Evolutionary conservation across 2,329 filamentous ascomycete genomes (phyloP), one percentile per base, ranked within the genome.

Genomic region (Tolypocladium capitatum): DNA sequence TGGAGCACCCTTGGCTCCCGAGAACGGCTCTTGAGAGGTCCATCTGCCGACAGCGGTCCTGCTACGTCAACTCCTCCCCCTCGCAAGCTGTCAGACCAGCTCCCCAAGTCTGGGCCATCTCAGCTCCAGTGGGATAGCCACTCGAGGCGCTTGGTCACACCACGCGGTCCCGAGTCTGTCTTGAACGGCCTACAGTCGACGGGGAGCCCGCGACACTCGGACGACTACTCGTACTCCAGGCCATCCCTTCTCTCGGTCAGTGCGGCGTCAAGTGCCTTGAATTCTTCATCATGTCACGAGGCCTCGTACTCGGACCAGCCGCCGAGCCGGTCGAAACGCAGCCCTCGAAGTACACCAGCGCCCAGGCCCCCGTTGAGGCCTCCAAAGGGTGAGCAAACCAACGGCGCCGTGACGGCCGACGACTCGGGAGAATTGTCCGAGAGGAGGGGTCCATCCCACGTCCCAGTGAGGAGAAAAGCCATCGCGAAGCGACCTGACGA

Each of bases 251-350:
- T 78, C 3, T 78, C 76, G 7, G 58, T 79, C 13, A 76, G 72
- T 45, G 76, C 76, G 38, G 76, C 76, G 16, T 76, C 75, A 6
- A 79, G 73, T 54, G 76, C 76, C 7, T 53, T 79, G 5, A 71
- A 62, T 38, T 63, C 68, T 10, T 56, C 56, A 7, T 56, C 57
- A 5, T 49, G 54, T 35, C 58, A 60, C 45, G 61, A 63, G 4
- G 34, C 52, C 0, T 33, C 52, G 35, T 46, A 49, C 2, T 45
- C 51, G 20, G 58, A 58, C 9, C 52, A 49, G 46, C 47, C 49
- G 16, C 38, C 49, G 6, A 52, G 46, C 41, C 53, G 52, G 42
- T 42, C 41, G 30, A 58, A 59, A 5, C 52, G 55, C 10, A 38
- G 47, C 5, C 30, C 47, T 20, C 33, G 53, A 16, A 45, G 48